Evolutionary conservation across 192 early-diverging fungal genomes (phyloP).

Genomic region (Linnemannia schmuckeri): DNA sequence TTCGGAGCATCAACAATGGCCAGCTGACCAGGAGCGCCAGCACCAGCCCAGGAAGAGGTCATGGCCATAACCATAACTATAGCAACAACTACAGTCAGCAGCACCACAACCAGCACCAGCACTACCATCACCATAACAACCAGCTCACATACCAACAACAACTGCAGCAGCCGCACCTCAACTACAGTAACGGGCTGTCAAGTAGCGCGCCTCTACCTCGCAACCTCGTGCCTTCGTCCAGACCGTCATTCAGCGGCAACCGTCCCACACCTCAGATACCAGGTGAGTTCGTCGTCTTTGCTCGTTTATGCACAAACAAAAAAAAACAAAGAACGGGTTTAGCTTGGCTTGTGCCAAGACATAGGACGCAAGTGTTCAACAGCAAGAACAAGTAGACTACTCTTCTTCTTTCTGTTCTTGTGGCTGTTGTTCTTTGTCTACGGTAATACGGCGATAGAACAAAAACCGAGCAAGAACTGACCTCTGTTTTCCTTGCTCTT

Average conservation of each 20-base stretch:
- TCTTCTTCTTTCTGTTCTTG: background rate
- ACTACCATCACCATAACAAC: background rate
- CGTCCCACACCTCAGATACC: slow-evolving; percentile 10
- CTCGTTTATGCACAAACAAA: background rate
- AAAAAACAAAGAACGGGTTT: background rate
- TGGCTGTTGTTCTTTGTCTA: background rate
- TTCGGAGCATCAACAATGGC: slow-evolving; percentile 20
- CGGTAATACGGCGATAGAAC: too few species aligned
- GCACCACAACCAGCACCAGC: background rate
- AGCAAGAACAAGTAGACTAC: background rate
- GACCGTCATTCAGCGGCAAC: slow-evolving; percentile 18
- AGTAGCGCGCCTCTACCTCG: slow-evolving; percentile 13
- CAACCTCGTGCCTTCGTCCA: slow-evolving; percentile 20
- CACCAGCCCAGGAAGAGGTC: background rate
- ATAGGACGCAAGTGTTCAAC: background rate
- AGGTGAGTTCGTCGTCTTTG: slow-evolving; percentile 6
- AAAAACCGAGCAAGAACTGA: too few species aligned
- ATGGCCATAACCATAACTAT: background rate
- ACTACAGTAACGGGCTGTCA: slow-evolving; percentile 9
- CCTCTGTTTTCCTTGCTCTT: background rate
- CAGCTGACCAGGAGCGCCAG: background rate
- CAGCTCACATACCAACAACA: slow-evolving; percentile 4
- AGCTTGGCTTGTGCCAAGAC: slow-evolving; percentile 3
- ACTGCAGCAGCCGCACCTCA: slow-evolving; percentile 1
- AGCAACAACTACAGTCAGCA: slow-evolving; percentile 5